phyloP scores from a whole-genome alignment of 768 basidiomycete species.

The Pholiota microspora region DNA sequence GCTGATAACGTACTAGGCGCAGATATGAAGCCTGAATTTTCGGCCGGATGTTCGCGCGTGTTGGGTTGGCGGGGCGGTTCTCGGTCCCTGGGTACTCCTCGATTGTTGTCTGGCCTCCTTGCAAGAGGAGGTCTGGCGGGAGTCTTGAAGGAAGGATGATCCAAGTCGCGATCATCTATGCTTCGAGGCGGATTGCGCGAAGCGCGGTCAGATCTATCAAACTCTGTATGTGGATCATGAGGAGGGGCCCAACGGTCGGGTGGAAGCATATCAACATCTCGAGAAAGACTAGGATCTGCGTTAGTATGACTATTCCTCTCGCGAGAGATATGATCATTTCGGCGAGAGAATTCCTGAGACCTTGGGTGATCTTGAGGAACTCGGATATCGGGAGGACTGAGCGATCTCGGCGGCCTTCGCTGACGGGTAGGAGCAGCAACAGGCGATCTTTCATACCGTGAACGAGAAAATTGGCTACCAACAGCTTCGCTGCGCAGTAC shows the following conservation, averaged over 20 bases:
- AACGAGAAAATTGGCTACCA: slow-evolving; percentile 8
- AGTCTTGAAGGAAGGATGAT: slow-evolving; percentile 16
- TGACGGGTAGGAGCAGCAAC: slow-evolving; percentile 25
- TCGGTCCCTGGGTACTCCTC: slow-evolving; percentile 28
- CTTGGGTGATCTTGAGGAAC: slow-evolving; percentile 18
- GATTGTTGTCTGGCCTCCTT: slow-evolving; percentile 24
- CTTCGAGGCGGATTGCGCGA: slow-evolving; percentile 16
- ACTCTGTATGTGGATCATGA: slow-evolving; percentile 17
- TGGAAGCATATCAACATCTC: slow-evolving; percentile 23
- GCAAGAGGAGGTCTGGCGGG: slow-evolving; percentile 14
- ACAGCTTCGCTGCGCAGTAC: slow-evolving; percentile 9
- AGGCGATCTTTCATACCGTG: slow-evolving; percentile 27
- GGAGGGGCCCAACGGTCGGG: slow-evolving; percentile 20
- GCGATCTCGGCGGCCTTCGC: slow-evolving; percentile 28
- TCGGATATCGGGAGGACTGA: slow-evolving; percentile 19
- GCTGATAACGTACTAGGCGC: slow-evolving; percentile 65
- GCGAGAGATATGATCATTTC: slow-evolving; percentile 21
- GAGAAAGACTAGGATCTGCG: slow-evolving; percentile 24
- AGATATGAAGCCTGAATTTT: slow-evolving; percentile 33
- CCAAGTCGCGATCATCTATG: slow-evolving; percentile 9
- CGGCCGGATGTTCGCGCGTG: slow-evolving; percentile 25
- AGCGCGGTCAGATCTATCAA: slow-evolving; percentile 20
- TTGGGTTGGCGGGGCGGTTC: slow-evolving; percentile 24
- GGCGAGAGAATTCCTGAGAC: slow-evolving; percentile 22
- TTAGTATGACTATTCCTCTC: slow-evolving; percentile 29